Conservation (phyloP, 2,329 filamentous ascomycete genomes). For the Penicillium sp. region DNA sequence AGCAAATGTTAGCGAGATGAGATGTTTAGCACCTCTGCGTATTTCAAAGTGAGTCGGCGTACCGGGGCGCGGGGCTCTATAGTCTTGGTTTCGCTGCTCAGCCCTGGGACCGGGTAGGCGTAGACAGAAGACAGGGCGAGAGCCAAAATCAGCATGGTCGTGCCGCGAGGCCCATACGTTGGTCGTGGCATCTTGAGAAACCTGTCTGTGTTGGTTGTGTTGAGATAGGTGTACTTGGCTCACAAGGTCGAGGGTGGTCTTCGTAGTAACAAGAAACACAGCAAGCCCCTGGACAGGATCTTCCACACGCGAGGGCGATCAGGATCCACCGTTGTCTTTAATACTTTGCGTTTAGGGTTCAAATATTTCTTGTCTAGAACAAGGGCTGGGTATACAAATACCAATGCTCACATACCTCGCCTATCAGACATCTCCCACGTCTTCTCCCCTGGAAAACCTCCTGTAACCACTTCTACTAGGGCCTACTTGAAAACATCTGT, state of each 20-base stretch:
- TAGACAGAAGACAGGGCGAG: constrained; percentile 12
- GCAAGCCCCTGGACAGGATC: background rate
- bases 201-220: constrained; percentile 8
- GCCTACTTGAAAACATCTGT: too few relatives aligned
- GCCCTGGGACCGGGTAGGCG: constrained; percentile 14
- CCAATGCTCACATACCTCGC: constrained; percentile 6
- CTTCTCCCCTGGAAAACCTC: too few relatives aligned
- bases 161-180: constrained; percentile 6
- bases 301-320: constrained; percentile 4
- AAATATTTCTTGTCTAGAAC: constrained; percentile 18
- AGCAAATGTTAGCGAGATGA: constrained; percentile 1
- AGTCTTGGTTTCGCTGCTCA: background rate
- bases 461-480: too few relatives aligned
- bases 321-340: constrained; percentile 9
- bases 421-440: background rate
- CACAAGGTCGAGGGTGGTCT: too few relatives aligned
- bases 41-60: background rate
- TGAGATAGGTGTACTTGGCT: background rate
- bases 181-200: background rate
- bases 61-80: constrained; percentile 21
- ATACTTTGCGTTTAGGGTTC: constrained; percentile 1
- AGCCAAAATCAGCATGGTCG: constrained; percentile 3
- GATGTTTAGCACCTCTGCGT: background rate
- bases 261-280: background rate
- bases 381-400: constrained; percentile 7